Evolutionary conservation across 2,329 filamentous ascomycete genomes (phyloP).

Genomic region (Exophiala viscosa): DNA sequence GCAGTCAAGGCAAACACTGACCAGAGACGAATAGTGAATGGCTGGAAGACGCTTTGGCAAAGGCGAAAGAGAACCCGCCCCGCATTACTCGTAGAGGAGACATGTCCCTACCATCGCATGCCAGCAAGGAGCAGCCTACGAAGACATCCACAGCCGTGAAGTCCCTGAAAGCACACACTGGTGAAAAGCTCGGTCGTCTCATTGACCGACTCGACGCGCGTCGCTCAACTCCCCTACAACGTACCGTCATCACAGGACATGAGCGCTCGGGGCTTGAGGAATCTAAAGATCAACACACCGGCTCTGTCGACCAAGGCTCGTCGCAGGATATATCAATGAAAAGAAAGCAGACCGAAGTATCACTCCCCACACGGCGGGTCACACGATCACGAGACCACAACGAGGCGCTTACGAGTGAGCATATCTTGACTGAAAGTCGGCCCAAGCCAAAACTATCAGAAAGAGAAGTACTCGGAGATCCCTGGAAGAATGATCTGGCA

Average conservation of each 20-base stretch:
- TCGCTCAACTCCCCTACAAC: background rate
- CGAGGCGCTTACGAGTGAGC: background rate
- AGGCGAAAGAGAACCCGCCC: background rate
- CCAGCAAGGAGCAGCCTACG: background rate
- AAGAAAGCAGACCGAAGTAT: background rate
- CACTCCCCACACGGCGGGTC: background rate
- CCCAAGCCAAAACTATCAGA: slow-evolving; percentile 16
- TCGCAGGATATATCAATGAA: background rate
- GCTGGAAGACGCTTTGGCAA: slow-evolving; percentile 11
- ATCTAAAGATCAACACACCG: background rate
- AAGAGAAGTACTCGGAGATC: slow-evolving; percentile 21
- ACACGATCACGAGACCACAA: slow-evolving; percentile 6
- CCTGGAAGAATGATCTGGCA: slow-evolving; percentile 38
- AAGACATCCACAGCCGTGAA: background rate
- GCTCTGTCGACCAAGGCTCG: background rate
- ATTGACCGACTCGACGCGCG: slow-evolving; percentile 23
- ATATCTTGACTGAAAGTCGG: background rate
- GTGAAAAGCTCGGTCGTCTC: slow-evolving; percentile 8
- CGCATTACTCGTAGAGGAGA: background rate
- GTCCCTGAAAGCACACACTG: background rate
- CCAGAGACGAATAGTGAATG: slow-evolving; percentile 9
- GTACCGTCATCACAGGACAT: slow-evolving; percentile 7
- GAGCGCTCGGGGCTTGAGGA: background rate
- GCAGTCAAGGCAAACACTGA: background rate
- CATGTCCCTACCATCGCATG: too few species aligned